phyloP scores from a whole-genome alignment of 83 land plant genomes.

The Larix sibirica region DNA sequence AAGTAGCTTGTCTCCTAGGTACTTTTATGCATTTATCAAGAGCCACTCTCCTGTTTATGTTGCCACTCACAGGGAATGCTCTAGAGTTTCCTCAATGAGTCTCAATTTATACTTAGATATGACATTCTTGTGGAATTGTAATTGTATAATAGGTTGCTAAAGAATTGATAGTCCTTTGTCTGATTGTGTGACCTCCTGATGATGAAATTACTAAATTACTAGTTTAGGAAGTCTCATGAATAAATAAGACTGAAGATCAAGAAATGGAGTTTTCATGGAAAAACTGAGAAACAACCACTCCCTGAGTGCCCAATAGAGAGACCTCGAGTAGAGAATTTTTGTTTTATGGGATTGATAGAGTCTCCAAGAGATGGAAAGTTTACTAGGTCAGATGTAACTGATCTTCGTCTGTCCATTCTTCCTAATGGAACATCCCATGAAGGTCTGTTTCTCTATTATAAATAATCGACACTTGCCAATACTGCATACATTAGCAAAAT shows the following conservation, averaged over 20 bases:
- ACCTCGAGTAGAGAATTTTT: conserved; percentile 52
- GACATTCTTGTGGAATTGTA: conserved; percentile 19
- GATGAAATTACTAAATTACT: not conserved
- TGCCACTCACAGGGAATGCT: conserved; percentile 25
- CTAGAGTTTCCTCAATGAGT: conserved; percentile 16
- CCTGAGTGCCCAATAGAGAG: conserved; percentile 21
- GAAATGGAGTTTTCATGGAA: too few relatives aligned
- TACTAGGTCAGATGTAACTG: conserved; percentile 25
- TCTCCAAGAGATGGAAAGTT: conserved; percentile 53
- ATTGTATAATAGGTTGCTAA: conserved; percentile 41
- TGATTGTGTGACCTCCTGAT: conserved; percentile 59
- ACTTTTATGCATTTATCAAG: conserved; percentile 35
- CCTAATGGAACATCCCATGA: conserved; percentile 52
- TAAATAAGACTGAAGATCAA: too few relatives aligned
- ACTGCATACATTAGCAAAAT: too few relatives aligned
- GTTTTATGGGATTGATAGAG: conserved; percentile 35
- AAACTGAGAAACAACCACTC: too few relatives aligned
- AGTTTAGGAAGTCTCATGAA: not conserved
- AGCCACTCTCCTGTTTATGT: conserved; percentile 4
- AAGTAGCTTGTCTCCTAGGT: conserved; percentile 49
- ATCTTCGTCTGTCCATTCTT: conserved; percentile 54
- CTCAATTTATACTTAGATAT: conserved; percentile 31
- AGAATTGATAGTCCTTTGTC: conserved; percentile 43
- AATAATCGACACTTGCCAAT: too few relatives aligned
- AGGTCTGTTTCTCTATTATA: conserved; percentile 51